Percentiles rank a stretch among this genome's conserved stretches.
phyloP scores from a whole-genome alignment of 441 rosid genomes.

The Aleurites moluccanus region DNA sequence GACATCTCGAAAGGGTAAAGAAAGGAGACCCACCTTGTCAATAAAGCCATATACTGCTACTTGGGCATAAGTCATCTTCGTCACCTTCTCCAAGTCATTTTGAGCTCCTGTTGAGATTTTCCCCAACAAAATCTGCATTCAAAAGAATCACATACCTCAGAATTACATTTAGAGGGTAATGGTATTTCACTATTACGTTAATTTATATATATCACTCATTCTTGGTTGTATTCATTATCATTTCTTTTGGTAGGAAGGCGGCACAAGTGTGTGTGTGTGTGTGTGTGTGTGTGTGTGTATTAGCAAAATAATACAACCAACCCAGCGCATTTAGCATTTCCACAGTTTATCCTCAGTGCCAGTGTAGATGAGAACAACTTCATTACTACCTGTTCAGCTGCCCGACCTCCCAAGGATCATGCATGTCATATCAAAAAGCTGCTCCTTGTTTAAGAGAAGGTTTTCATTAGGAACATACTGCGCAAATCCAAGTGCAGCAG shows the following conservation, averaged over 20 bases:
- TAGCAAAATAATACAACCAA: not conserved
- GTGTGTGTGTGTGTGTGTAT: too few species aligned
- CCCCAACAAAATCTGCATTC: slow-evolving; percentile 50
- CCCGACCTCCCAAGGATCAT: slow-evolving; percentile 72
- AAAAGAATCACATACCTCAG: not conserved
- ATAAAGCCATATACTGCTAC: slow-evolving; percentile 75
- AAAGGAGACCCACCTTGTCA: slow-evolving; percentile 76
- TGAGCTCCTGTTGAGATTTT: slow-evolving; percentile 70
- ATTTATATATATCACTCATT: not conserved
- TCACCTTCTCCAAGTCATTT: slow-evolving; percentile 68
- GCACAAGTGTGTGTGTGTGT: not conserved
- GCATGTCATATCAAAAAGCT: slow-evolving; percentile 62
- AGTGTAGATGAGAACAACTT: not conserved
- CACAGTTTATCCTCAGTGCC: not conserved
- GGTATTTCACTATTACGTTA: too few species aligned
- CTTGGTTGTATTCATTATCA: not conserved
- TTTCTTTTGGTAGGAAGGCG: not conserved
- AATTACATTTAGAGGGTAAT: not conserved
- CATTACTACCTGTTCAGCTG: slow-evolving; percentile 44
- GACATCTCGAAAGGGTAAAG: slow-evolving; percentile 63
- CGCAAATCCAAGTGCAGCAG: slow-evolving; percentile 66
- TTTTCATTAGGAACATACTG: slow-evolving; percentile 70
- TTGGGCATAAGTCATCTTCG: slow-evolving; percentile 66
- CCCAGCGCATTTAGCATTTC: not conserved
- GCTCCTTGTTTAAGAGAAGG: slow-evolving; percentile 63